Evolutionary conservation across 495 filamentous ascomycete genomes (phyloP).

Genomic region (Talaromyces trachyspermus): DNA sequence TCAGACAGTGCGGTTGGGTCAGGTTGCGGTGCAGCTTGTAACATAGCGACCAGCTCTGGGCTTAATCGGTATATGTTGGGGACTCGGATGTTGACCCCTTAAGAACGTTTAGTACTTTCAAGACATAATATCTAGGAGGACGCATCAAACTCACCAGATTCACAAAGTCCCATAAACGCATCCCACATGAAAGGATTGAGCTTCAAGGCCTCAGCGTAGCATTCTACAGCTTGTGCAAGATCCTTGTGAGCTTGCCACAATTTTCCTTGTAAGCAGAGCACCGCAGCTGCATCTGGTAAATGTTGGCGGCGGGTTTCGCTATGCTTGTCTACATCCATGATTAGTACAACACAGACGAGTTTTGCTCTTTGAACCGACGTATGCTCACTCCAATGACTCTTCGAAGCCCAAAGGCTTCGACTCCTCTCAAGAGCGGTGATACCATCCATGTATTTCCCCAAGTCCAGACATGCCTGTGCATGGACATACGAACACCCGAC

Average conservation of each 20-base stretch:
- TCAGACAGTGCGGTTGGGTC: constrained; percentile 31
- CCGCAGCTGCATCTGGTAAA: constrained; percentile 76
- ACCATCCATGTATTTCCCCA: constrained; percentile 73
- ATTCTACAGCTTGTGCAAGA: constrained; percentile 68
- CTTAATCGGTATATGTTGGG: constrained; percentile 80
- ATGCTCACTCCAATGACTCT: constrained; percentile 61
- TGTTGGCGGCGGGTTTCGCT: constrained; percentile 56
- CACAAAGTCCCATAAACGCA: constrained; percentile 76
- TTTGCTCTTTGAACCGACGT: not conserved
- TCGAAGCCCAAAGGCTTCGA: constrained; percentile 59
- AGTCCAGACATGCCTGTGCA: constrained; percentile 75
- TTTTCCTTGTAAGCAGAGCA: constrained; percentile 76
- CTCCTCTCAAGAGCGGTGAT: constrained; percentile 72
- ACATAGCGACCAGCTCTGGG: constrained; percentile 51
- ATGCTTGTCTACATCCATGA: constrained; percentile 50
- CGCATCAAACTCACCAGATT: constrained; percentile 45
- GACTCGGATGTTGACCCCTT: constrained; percentile 69
- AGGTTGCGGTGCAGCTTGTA: constrained; percentile 32
- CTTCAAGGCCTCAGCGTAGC: constrained; percentile 82
- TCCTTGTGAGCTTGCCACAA: constrained; percentile 77
- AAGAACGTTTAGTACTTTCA: constrained; percentile 32
- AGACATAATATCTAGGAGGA: constrained; percentile 7
- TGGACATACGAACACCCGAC: constrained; percentile 87
- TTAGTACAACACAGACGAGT: not conserved
- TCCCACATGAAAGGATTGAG: constrained; percentile 98